Conservation (phyloP, 306 rosid genomes). For the Vigna radiata region DNA sequence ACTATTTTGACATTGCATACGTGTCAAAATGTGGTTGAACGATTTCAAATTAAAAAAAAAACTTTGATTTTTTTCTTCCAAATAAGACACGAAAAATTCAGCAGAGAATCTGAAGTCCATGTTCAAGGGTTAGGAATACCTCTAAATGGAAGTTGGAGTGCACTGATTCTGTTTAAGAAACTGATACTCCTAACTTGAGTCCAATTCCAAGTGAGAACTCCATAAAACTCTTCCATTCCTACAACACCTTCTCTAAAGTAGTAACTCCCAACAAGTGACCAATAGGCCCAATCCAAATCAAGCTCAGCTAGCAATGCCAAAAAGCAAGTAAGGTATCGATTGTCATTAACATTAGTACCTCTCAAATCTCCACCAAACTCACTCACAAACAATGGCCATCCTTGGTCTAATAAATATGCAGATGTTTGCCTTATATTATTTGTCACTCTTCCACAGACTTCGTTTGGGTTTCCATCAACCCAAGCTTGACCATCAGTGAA, state of each 20-base stretch:
- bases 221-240: slow-evolving; percentile 80
- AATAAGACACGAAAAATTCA: too few species aligned
- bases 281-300: slow-evolving; percentile 83
- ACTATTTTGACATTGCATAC: too few species aligned
- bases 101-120: too few species aligned
- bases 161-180: slow-evolving; percentile 60
- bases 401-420: slow-evolving; percentile 65
- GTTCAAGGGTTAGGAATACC: slow-evolving; percentile 45
- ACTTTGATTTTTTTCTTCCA: too few species aligned
- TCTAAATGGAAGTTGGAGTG: slow-evolving; percentile 78
- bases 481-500: slow-evolving; percentile 80
- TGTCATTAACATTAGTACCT: slow-evolving; percentile 83
- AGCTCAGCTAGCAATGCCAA: slow-evolving; percentile 65
- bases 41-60: too few species aligned
- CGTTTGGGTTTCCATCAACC: slow-evolving; percentile 71
- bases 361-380: slow-evolving; percentile 84
- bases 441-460: slow-evolving; percentile 70
- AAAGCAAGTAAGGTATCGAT: slow-evolving; percentile 74
- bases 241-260: slow-evolving; percentile 70
- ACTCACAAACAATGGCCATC: slow-evolving; percentile 79
- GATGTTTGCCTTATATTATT: slow-evolving; percentile 53
- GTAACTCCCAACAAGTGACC: slow-evolving; percentile 90
- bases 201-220: slow-evolving; percentile 72
- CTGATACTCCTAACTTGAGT: slow-evolving; percentile 53
- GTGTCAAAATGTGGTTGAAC: too few species aligned